Percentiles rank a stretch among this genome's conserved stretches.
Conservation (phyloP, 2,329 filamentous ascomycete genomes). For the Talaromyces sp. region DNA sequence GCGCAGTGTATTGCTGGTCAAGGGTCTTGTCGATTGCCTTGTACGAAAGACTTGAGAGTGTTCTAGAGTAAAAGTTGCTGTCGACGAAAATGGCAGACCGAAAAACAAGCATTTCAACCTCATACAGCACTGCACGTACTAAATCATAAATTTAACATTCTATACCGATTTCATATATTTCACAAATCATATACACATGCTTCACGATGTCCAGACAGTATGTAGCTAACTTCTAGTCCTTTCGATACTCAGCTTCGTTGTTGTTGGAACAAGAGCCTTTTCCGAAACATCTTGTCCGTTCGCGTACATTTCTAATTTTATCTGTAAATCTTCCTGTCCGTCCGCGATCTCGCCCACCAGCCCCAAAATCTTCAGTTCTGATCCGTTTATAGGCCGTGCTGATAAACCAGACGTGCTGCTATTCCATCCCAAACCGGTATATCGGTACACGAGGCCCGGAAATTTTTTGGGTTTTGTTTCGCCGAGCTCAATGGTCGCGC, state of each 20-base stretch:
- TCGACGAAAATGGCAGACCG: too few species aligned
- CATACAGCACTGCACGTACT: background rate
- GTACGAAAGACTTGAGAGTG: too few species aligned
- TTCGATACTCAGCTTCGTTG: background rate
- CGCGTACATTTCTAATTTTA: conserved; percentile 4
- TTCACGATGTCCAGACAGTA: background rate
- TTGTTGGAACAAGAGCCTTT: background rate
- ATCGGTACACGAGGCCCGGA: conserved; percentile 38
- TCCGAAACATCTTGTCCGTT: background rate
- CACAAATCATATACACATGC: background rate
- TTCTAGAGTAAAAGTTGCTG: too few species aligned
- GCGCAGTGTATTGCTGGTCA: too few species aligned
- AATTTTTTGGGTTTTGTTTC: conserved; percentile 39
- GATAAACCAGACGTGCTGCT: conserved; percentile 34
- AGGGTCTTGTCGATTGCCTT: too few species aligned
- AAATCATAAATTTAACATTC: background rate
- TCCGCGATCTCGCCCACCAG: conserved; percentile 22
- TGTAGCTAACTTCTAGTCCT: background rate
- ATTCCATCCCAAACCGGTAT: conserved; percentile 37
- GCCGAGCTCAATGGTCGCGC: conserved; percentile 28
- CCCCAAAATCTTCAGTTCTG: conserved; percentile 23
- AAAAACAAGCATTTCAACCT: too few species aligned
- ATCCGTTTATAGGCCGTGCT: conserved; percentile 23
- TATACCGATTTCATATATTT: background rate
- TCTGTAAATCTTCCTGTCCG: conserved; percentile 4